phyloP scores from a whole-genome alignment of 768 basidiomycete species.

The Collybiopsis luxurians region DNA sequence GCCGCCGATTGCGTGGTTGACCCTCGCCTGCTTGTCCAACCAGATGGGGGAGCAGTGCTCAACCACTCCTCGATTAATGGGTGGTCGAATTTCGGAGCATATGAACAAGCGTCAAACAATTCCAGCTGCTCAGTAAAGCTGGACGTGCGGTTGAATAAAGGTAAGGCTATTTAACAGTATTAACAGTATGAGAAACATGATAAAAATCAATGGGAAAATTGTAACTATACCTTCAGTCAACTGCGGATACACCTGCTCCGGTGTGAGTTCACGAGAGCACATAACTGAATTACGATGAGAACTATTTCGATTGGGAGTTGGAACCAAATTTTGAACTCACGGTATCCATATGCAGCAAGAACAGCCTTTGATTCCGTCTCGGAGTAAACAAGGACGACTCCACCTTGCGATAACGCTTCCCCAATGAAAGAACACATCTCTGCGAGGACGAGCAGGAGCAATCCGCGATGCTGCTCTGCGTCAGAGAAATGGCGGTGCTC shows the following conservation, averaged over 20 bases:
- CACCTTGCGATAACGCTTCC: constrained; percentile 36
- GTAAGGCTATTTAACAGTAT: constrained; percentile 51
- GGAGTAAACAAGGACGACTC: constrained; percentile 53
- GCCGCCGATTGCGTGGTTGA: not conserved
- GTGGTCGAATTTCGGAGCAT: constrained; percentile 35
- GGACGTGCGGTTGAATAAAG: constrained; percentile 49
- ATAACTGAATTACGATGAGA: constrained; percentile 37
- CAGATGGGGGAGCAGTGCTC: constrained; percentile 10
- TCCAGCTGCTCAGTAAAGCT: constrained; percentile 47
- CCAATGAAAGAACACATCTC: constrained; percentile 44
- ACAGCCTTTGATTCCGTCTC: constrained; percentile 53
- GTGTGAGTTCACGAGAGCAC: constrained; percentile 33
- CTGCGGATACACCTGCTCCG: constrained; percentile 34
- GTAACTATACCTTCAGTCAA: constrained; percentile 38
- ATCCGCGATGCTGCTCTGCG: constrained; percentile 33
- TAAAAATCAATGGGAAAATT: not conserved
- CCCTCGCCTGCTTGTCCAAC: constrained; percentile 1
- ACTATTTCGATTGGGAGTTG: constrained; percentile 4
- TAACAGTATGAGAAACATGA: not conserved
- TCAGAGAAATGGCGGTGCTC: constrained; percentile 43
- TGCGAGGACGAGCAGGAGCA: constrained; percentile 44
- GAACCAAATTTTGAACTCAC: constrained; percentile 30
- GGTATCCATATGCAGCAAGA: constrained; percentile 48
- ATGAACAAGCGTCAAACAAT: constrained; percentile 40
- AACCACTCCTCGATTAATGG: constrained; percentile 40